These are phyloP conservation scores for Gamsiella multidivaricata DNA, from an alignment of 192 early-diverging fungal species.

Conservation along the genomic window DNA sequence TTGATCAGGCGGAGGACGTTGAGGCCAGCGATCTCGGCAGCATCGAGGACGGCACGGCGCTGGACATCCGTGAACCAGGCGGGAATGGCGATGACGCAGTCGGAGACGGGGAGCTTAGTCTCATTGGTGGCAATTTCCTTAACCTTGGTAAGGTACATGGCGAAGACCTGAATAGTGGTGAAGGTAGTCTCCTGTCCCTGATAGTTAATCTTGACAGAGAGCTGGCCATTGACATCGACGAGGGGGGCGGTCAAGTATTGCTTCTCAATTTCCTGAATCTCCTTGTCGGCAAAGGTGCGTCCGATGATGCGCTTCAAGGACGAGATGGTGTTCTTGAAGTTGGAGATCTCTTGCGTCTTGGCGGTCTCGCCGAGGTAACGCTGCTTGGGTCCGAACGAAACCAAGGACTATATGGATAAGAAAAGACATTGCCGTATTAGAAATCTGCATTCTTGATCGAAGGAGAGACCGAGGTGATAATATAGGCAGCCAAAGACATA, in stretches of 20 bases:
- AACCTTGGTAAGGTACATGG: conserved; percentile 95
- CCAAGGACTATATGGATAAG: conserved; percentile 69
- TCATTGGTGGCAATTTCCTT: conserved; percentile 89
- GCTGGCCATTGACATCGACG: conserved; percentile 84
- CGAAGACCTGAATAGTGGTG: conserved; percentile 88
- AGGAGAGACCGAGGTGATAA: background rate
- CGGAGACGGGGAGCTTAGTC: conserved; percentile 85
- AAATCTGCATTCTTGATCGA: background rate
- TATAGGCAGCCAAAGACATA: conserved; percentile 62
- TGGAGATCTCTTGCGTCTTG: conserved; percentile 95
- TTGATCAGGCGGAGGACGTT: conserved; percentile 93
- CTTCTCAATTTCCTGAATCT: conserved; percentile 85
- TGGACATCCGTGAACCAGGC: conserved; percentile 96
- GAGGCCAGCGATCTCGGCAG: conserved; percentile 87
- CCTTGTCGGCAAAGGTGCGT: conserved; percentile 85
- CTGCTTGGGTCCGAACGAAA: conserved; percentile 95
- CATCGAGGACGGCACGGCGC: conserved; percentile 88
- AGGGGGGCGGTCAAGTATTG: conserved; percentile 86
- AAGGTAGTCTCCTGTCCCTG: conserved; percentile 81
- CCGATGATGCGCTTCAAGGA: conserved; percentile 93
- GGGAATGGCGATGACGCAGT: conserved; percentile 94
- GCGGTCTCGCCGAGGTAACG: conserved; percentile 95
- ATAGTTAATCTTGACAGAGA: conserved; percentile 85
- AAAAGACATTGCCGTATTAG: background rate
- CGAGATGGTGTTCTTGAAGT: conserved; percentile 96